Evolutionary conservation across 2,329 filamentous ascomycete species (phyloP), one percentile per base, ranked within the genome.

Genomic region (Penicillium sp.): DNA sequence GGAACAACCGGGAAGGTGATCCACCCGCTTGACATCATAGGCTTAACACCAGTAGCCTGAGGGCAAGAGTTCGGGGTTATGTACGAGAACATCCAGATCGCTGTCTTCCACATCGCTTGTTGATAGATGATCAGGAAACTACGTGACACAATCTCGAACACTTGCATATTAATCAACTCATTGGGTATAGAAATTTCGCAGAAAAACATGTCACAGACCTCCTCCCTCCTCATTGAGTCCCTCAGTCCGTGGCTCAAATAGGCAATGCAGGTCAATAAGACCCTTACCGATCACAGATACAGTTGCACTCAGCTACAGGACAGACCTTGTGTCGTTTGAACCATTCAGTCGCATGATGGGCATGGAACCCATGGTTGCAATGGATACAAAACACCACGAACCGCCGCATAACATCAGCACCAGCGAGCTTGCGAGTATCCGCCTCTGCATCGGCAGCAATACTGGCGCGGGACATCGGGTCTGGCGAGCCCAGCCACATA

Each of bases 331-430:
- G 69, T 25, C 59, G 64, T 35, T 52, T 58, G 48, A 85, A 86
- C 82, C 82, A 86, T 53, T 78, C 75, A 56, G 75, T 69, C 10
- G 82, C 82, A 72, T 85, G 82, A 64, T 81, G 72, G 3, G 79
- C 80, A 69, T 86, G 82, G 57, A 79, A 83, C 0, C 80, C 81
- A 70, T 86, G 82, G 56, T 79, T 79, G 62, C 82, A 86, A 51
- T 73, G 77, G 57, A 81, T 79, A 60, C 82, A 86, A 59, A 84
- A 82, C 4, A 78, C 77, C 55, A 83, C 73, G 58, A 82, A 77
- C 45, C 76, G 71, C 13, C 73, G 74, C 72, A 83, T 77, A 6
- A 73, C 49, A 54, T 81, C 78, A 27, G 66, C 62, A 38, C 68
- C 65, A 0, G 56, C 61, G 3, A 58, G 54, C 13, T 62, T 64